Percentiles rank a stretch among this genome's conserved stretches.
phyloP scores from a whole-genome alignment of 1,139 yeast species.

The Yamadazyma friedrichii region DNA sequence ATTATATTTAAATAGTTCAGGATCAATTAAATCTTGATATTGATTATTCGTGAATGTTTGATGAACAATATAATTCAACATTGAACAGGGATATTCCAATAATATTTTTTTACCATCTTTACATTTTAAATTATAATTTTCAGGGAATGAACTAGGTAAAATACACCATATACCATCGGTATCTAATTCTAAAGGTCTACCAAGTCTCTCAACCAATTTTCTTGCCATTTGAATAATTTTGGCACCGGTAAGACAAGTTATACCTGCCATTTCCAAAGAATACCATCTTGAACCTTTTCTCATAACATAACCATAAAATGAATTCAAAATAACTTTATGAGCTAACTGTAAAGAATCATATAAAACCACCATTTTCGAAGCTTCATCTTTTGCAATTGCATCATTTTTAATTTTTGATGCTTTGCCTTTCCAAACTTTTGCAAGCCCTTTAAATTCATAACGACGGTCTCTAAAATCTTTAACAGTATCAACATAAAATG shows the following conservation, averaged over 20 bases:
- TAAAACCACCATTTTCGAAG: constrained; percentile 87
- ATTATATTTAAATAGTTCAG: constrained; percentile 63
- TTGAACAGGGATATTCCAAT: constrained; percentile 92
- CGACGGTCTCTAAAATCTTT: constrained; percentile 94
- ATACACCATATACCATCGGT: constrained; percentile 99
- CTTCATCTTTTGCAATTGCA: constrained; percentile 69
- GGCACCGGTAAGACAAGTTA: constrained; percentile 97
- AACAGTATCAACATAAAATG: constrained; percentile 94
- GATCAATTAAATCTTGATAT: constrained; percentile 82
- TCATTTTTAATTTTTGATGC: constrained; percentile 57
- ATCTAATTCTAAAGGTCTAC: constrained; percentile 93
- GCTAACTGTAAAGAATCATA: constrained; percentile 96
- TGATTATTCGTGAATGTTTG: constrained; percentile 90
- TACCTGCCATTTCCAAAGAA: constrained; percentile 99
- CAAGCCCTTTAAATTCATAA: constrained; percentile 90
- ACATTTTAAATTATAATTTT: constrained; percentile 68
- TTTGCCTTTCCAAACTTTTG: constrained; percentile 93
- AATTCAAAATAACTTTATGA: constrained; percentile 93
- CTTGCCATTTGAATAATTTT: constrained; percentile 98
- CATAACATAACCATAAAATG: constrained; percentile 98
- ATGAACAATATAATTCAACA: constrained; percentile 93
- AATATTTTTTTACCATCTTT: constrained; percentile 76
- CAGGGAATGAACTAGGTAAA: constrained; percentile 90
- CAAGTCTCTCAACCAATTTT: constrained; percentile 86
- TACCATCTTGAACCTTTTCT: constrained; percentile 99